Conservation (phyloP, 306 rosid species). For the Rubus idaeus region DNA sequence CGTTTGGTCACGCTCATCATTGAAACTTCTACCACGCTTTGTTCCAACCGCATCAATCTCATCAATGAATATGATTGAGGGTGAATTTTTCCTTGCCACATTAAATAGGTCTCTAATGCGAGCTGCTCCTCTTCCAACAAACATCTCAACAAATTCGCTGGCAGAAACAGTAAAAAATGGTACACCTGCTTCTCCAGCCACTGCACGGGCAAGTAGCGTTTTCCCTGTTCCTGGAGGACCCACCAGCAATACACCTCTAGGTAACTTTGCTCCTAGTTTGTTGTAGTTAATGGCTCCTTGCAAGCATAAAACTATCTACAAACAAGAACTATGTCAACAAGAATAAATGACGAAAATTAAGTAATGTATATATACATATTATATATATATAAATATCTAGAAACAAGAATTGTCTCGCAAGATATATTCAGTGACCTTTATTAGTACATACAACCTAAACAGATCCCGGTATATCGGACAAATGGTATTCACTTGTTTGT, state of each 20-base stretch:
- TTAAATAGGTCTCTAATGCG: conserved; percentile 88
- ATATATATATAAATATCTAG: no score
- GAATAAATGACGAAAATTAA: conserved; percentile 19
- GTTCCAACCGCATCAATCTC: conserved; percentile 99
- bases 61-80: conserved; percentile 89
- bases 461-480: background rate
- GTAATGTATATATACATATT: background rate
- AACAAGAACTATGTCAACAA: conserved; percentile 31
- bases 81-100: conserved; percentile 76
- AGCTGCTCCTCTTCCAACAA: conserved; percentile 98
- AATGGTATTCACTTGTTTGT: background rate
- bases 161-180: conserved; percentile 94
- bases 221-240: conserved; percentile 99
- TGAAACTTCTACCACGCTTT: conserved; percentile 92
- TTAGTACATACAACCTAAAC: conserved; percentile 5
- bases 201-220: conserved; percentile 94
- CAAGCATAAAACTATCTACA: conserved; percentile 84
- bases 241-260: conserved; percentile 86
- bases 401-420: background rate
- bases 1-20: conserved; percentile 96
- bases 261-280: conserved; percentile 89
- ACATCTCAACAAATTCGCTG: conserved; percentile 95
- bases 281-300: conserved; percentile 83
- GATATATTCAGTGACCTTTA: conserved; percentile 5
- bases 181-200: conserved; percentile 98